Base-by-base conservation (phyloP, 768 basidiomycete genomes). In the Xerocomus spinulosus region DNA sequence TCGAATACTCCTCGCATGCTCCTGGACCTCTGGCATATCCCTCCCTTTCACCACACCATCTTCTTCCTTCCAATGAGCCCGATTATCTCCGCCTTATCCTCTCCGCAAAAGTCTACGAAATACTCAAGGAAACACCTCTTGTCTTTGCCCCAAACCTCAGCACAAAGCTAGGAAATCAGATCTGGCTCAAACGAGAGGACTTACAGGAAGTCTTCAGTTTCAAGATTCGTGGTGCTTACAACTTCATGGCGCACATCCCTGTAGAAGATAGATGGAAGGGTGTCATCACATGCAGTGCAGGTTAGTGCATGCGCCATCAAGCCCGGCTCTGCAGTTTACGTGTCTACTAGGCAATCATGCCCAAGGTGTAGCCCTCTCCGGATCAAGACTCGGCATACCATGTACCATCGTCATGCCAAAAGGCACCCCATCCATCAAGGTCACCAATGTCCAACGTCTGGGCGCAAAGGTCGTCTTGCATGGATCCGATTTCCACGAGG, bases 331-430 rank as follows among this genome's bases (percentile, higher is more conserved):
- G 32, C 28, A 9, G 41, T 28, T 28, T 41, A 26, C 42, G 3
- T 24, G 30, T 30, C 13, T 48, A 37, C 4, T 65, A 97, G 96
- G 96, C 23, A 99, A 99, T 62, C 96, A 99, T 67, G 96, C 96
- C 0, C 96, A 99, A 68, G 96, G 96, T 21, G 96, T 99, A 42
- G 96, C 96, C 3, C 78, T 98, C 40, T 93, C 96, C n/a, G 92
- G 95, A 10, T 70, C 82, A 38, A 81, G 83, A 48, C 80, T 99
- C 24, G 79, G 78, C 28, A 87, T 98, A 51, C 92, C 96, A 4
- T 96, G 92, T 54, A 97, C 93, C n/a, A 98, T 99, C 60, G 92
- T 99, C 52, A 98, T 99, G 96, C 96, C 96, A 1, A 73, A 85
- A 34, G 90, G 83, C 13, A 98, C 96, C 3, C 96, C 96, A 2